Evolutionary conservation across 352 stramenopile species (phyloP).

Genomic region (Phytophthora pinifolia): DNA sequence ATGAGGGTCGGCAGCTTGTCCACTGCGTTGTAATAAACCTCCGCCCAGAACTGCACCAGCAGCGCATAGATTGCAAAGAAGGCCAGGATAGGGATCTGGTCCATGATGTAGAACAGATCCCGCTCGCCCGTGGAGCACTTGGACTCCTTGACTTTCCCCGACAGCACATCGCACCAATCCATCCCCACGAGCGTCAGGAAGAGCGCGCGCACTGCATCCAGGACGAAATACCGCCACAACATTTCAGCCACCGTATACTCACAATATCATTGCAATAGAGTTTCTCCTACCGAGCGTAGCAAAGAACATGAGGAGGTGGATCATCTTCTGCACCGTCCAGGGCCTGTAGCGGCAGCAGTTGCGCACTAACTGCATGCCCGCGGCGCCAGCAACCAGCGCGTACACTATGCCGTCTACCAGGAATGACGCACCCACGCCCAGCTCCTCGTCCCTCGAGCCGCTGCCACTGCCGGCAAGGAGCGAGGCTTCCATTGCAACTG

Average conservation of each 20-base stretch:
- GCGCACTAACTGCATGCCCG: conserved; percentile 71
- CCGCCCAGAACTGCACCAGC: conserved; percentile 87
- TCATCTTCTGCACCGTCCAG: conserved; percentile 89
- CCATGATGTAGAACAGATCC: conserved; percentile 86
- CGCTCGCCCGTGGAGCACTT: conserved; percentile 62
- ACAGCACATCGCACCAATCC: conserved; percentile 83
- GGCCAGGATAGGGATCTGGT: conserved; percentile 79
- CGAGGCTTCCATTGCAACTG: conserved; percentile 13
- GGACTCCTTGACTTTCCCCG: conserved; percentile 57
- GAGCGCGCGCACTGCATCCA: conserved; percentile 46
- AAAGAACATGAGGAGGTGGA: conserved; percentile 83
- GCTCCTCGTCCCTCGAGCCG: conserved; percentile 31
- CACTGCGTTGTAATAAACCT: conserved; percentile 90
- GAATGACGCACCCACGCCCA: conserved; percentile 64
- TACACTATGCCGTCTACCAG: conserved; percentile 71
- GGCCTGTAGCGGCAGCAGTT: conserved; percentile 83
- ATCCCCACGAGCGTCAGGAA: conserved; percentile 75
- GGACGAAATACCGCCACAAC: neutral
- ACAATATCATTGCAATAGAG: neutral
- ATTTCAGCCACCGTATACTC: neutral
- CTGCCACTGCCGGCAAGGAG: conserved; percentile 11
- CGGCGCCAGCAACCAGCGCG: conserved; percentile 53
- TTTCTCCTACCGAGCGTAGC: conserved; percentile 52
- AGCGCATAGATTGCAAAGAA: conserved; percentile 84
- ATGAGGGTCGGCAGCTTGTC: conserved; percentile 66